Evolutionary conservation across 2,329 filamentous ascomycete genomes (phyloP), one percentile per base, ranked within the genome.

Genomic region (Teratosphaeriaceae sp.): DNA sequence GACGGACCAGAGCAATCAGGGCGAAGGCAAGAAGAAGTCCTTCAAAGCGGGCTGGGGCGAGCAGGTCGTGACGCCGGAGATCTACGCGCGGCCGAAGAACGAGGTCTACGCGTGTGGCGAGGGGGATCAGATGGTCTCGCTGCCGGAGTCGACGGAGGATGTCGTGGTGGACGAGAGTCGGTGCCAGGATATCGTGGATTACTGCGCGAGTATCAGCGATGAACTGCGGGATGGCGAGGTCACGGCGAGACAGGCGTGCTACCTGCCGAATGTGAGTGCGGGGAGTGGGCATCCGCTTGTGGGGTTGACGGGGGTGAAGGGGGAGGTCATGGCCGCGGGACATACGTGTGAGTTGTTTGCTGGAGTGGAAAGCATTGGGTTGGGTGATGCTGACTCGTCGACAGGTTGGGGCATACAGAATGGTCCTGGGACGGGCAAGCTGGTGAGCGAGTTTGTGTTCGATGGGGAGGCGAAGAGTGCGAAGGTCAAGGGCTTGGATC

Each of bases 311-410:
- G 75, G 76, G 2, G 78, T 83, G 0, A 76, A 79, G 5, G 88
- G 89, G 0, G 58, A 97, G 33, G 82, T 84, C 63, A 72, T 97
- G 46, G 92, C 92, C 0, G 77, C 87, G 0, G 92, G 92, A 0
- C 92, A 98, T 70, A 95, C 88, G 1, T 97, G 90, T n/a, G n/a
- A n/a, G n/a, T n/a, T n/a, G n/a, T 68, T 98, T 92, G 92, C 92
- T 90, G 0, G 94, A 97, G 18, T 89, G 96, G 68, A n/a, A n/a
- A n/a, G n/a, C n/a, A n/a, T n/a, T n/a, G n/a, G n/a, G n/a, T n/a
- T n/a, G n/a, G n/a, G n/a, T n/a, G n/a, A n/a, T n/a, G n/a, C n/a
- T n/a, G n/a, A n/a, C n/a, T n/a, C n/a, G n/a, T n/a, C n/a, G n/a
- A n/a, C n/a, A n/a, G n/a, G n/a, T 68, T 97, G 92, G 92, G 92